Evolutionary conservation across 208 protist species (phyloP).

Genomic region (Phytomonas francai): DNA sequence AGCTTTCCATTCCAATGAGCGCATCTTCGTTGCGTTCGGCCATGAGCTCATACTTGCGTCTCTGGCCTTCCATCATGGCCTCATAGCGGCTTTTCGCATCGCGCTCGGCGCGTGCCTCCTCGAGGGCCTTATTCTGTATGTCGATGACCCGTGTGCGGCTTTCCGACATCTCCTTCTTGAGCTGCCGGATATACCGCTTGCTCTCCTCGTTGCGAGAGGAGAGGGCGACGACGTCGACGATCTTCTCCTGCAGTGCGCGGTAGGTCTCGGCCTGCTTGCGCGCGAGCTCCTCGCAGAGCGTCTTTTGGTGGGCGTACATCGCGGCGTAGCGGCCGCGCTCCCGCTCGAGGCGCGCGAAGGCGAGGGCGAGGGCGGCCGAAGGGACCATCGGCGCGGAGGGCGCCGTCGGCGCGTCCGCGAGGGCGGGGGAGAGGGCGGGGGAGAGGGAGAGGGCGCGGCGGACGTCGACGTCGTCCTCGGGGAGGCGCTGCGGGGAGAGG

Average conservation of each 20-base stretch:
- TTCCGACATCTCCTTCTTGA: conserved; percentile 82
- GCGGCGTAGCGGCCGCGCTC: conserved; percentile 77
- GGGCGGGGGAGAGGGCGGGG: conserved; percentile 15
- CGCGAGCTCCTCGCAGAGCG: conserved; percentile 76
- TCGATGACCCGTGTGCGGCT: conserved; percentile 71
- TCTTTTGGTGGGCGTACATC: conserved; percentile 87
- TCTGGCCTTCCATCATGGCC: conserved; percentile 42
- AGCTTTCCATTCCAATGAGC: conserved; percentile 57
- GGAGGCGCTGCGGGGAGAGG: conserved; percentile 61
- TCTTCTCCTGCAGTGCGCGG: conserved; percentile 71
- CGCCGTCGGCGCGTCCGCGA: conserved; percentile 47
- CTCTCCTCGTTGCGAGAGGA: conserved; percentile 84
- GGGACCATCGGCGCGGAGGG: conserved; percentile 29
- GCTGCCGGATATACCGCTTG: conserved; percentile 85
- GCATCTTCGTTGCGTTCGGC: conserved; percentile 57
- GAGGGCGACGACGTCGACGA: conserved; percentile 81
- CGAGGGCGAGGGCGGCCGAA: conserved; percentile 10
- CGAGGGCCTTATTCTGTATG: conserved; percentile 68
- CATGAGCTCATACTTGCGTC: conserved; percentile 40
- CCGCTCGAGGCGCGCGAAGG: conserved; percentile 51
- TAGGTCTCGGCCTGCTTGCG: conserved; percentile 70
- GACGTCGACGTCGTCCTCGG: conserved; percentile 38
- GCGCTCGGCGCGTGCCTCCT: conserved; percentile 52
- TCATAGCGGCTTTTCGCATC: conserved; percentile 47
- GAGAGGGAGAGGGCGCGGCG: conserved; percentile 51